Evolutionary conservation across 2,329 filamentous ascomycete genomes (phyloP).

Genomic region (Daldinia sp.): DNA sequence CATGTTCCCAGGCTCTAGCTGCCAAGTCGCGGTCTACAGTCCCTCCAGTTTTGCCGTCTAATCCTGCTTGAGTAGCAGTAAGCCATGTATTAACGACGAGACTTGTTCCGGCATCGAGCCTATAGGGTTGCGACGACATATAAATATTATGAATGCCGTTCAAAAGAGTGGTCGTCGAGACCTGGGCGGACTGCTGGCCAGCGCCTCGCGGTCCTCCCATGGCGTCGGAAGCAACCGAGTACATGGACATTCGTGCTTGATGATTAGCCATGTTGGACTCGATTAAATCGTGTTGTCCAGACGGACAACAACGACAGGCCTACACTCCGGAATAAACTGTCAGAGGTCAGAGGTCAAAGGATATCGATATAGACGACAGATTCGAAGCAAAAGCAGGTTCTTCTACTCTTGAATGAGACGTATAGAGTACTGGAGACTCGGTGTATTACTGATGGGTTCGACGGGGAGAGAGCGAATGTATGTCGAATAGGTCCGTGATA

Average conservation of each 20-base stretch:
- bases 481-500: conserved; percentile 26
- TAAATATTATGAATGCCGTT: conserved; percentile 94
- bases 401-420: neutral
- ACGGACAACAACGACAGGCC: conserved; percentile 56
- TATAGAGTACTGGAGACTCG: neutral
- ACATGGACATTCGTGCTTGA: conserved; percentile 72
- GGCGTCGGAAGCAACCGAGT: conserved; percentile 74
- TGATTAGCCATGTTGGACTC: conserved; percentile 66
- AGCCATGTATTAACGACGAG: conserved; percentile 96
- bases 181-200: conserved; percentile 78
- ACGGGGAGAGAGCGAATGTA: conserved; percentile 34
- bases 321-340: conserved; percentile 15
- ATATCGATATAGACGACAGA: conserved; percentile 3
- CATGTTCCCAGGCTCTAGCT: conserved; percentile 93
- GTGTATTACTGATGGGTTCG: conserved; percentile 25
- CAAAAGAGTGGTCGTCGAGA: conserved; percentile 92
- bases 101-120: conserved; percentile 89
- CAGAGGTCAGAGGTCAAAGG: neutral
- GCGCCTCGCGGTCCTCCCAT: conserved; percentile 67
- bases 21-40: conserved; percentile 85
- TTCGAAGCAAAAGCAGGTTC: neutral
- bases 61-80: conserved; percentile 77
- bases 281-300: conserved; percentile 53
- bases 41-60: conserved; percentile 77
- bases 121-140: conserved; percentile 82